Evolutionary conservation across 1,284 basidiomycete species (phyloP), one percentile per base, ranked within the genome.

Genomic region (Porodaedalea pini): DNA sequence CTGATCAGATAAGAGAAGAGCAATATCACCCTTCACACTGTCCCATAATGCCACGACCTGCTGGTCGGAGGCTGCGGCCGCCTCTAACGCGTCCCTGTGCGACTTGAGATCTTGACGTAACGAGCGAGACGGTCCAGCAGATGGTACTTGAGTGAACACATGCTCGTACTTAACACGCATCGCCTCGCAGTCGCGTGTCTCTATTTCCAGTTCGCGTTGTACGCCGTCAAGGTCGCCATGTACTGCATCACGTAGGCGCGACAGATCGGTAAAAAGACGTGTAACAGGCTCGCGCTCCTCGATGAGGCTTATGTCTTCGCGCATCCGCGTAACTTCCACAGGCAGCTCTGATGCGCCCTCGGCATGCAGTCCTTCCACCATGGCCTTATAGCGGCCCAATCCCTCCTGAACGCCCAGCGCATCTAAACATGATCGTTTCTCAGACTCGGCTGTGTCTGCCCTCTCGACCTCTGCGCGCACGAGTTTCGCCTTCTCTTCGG

Each of bases 401-500:
- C 86, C 85, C 17, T 81, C 82, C 51, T 90, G 89, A 13, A 99
- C 80, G 1, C 90, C 90, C 60, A 97, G 75, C 37, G 87, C 85
- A 45, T 97, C 94, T 34, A 99, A 72, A 13, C 86, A 85, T 47
- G 90, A 90, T 60, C 84, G 78, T 34, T 85, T 81, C 70, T 97
- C 92, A 0, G 78, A 87, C 65, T 98, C 93, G 0, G 89, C 88
- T 11, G 84, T 72, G 62, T 98, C 94, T 0, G 86, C 86, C 47
- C 86, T 83, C 76, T 98, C 95, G 1, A 90, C 88, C 69, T 98
- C 95, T 1, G 79, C 85, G 37, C 97, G 81, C 1, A 94, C 92
- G 23, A 99, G 77, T 73, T 99, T 98, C 13, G 96, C 97, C 74
- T 99, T 98, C 75, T 99, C 97, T 71, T 99, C 96, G 1, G 93